phyloP scores from a whole-genome alignment of 225 moss, liverwort and hornwort genomes.

The Pleurozium schreberi region DNA sequence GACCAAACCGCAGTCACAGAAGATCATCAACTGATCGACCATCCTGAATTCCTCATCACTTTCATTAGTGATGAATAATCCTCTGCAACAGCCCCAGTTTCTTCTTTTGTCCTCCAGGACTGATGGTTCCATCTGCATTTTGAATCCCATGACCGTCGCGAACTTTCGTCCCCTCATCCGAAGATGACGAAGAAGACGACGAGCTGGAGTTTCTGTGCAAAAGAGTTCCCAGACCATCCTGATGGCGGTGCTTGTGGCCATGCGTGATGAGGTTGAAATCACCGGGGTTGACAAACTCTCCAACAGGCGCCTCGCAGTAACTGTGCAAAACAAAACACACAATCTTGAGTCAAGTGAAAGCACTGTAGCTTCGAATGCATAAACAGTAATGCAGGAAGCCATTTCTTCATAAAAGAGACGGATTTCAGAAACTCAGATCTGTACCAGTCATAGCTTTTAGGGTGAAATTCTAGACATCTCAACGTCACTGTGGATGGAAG shows the following conservation, averaged over 20 bases:
- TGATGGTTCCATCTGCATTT: neutral
- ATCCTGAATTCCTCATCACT: too few relatives aligned
- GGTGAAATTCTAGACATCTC: too few relatives aligned
- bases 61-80: conserved; percentile 16
- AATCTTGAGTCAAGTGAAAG: neutral
- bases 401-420: neutral
- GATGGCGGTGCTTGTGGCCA: conserved; percentile 1
- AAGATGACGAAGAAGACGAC: conserved; percentile 15
- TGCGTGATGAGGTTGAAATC: conserved; percentile 48
- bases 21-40: too few relatives aligned
- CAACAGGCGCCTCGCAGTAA: conserved; percentile 52
- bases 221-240: neutral
- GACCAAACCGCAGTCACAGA: neutral
- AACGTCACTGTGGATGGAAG: neutral
- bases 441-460: too few relatives aligned
- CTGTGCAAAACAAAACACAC: conserved; percentile 3
- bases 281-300: conserved; percentile 48
- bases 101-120: conserved; percentile 12
- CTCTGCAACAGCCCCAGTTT: conserved; percentile 24
- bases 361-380: neutral
- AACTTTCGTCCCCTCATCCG: neutral
- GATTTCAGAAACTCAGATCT: neutral
- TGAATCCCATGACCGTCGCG: neutral
- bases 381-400: neutral
- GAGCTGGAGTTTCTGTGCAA: conserved; percentile 6